Conservation (phyloP, 495 filamentous ascomycete genomes). For the Cercophora scortea region DNA sequence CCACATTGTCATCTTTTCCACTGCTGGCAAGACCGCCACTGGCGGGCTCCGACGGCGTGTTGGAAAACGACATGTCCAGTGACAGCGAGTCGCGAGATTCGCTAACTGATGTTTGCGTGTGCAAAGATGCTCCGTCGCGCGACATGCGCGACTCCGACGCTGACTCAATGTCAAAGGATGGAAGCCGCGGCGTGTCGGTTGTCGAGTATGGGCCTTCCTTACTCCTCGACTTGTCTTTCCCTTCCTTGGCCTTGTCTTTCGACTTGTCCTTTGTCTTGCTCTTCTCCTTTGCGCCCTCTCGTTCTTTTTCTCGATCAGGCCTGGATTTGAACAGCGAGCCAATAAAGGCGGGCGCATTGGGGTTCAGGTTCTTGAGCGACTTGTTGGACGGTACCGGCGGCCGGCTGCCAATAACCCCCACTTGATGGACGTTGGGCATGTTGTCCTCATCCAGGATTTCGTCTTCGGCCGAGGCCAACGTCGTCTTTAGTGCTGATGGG, state of each 20-base stretch:
- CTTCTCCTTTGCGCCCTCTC: slow-evolving; percentile 21
- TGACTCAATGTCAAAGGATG: slow-evolving; percentile 36
- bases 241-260: slow-evolving; percentile 20
- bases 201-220: slow-evolving; percentile 5
- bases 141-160: slow-evolving; percentile 58
- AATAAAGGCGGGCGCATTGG: slow-evolving; percentile 46
- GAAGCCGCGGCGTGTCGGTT: slow-evolving; percentile 8
- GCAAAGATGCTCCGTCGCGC: slow-evolving; percentile 37
- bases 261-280: slow-evolving; percentile 17
- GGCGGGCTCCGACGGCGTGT: slow-evolving; percentile 54
- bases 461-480: slow-evolving; percentile 40
- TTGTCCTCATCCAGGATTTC: slow-evolving; percentile 41
- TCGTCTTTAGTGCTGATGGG: slow-evolving; percentile 41
- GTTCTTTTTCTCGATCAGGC: slow-evolving; percentile 24
- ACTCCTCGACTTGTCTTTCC: slow-evolving; percentile 16
- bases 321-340: slow-evolving; percentile 36
- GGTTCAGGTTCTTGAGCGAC: slow-evolving; percentile 33
- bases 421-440: slow-evolving; percentile 34
- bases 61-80: slow-evolving; percentile 59
- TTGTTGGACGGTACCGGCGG: slow-evolving; percentile 39
- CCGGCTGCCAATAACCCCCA: slow-evolving; percentile 43
- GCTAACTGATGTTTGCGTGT: slow-evolving; percentile 54
- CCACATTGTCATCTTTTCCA: slow-evolving; percentile 43
- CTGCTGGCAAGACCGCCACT: slow-evolving; percentile 29
- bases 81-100: slow-evolving; percentile 65